Conservation (phyloP, 2,329 filamentous ascomycete species). For the Neospermospora avenae region DNA sequence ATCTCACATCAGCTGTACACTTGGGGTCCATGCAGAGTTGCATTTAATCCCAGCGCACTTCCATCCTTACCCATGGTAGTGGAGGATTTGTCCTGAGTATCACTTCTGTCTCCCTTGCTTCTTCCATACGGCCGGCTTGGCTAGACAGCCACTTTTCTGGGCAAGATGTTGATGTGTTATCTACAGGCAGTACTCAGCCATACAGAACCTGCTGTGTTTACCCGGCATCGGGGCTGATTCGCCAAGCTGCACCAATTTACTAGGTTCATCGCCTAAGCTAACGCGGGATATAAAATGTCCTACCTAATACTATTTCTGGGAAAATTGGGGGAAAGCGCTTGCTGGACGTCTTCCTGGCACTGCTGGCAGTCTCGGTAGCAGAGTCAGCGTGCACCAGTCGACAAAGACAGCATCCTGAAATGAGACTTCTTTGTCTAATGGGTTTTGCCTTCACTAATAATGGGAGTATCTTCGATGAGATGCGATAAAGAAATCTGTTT, state of each 20-base stretch:
- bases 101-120: neutral
- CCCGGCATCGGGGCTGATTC: constrained; percentile 13
- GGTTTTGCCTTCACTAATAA: neutral
- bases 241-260: constrained; percentile 1
- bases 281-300: neutral
- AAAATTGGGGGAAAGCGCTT: neutral
- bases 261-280: neutral
- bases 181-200: neutral
- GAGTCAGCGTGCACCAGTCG: neutral
- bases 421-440: neutral
- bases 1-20: constrained; percentile 4
- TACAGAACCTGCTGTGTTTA: constrained; percentile 7
- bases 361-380: neutral
- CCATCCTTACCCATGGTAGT: neutral
- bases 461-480: neutral
- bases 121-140: constrained; percentile 12
- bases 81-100: neutral
- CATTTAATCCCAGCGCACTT: neutral
- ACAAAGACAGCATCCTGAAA: neutral
- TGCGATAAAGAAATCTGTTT: neutral
- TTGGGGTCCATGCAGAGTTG: neutral
- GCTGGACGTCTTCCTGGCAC: neutral
- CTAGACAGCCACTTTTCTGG: constrained; percentile 3
- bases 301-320: neutral
- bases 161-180: constrained; percentile 6